A percentile compares a stretch with the other conserved stretches of the same genome.
phyloP scores from a whole-genome alignment of 179 eudicot species.

The Patellifolia procumbens region DNA sequence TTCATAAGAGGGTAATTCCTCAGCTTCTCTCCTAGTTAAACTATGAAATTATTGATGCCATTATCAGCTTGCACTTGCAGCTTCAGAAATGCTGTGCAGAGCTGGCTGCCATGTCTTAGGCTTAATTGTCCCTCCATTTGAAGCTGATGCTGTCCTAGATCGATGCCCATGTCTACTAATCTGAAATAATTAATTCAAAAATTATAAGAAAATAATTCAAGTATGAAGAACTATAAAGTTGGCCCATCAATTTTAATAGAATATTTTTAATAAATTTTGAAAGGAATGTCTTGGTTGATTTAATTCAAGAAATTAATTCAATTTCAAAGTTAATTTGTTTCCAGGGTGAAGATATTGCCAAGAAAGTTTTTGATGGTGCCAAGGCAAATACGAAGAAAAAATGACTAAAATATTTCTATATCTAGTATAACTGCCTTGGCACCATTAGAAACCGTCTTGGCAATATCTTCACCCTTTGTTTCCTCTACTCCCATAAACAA shows the following conservation, averaged over 20 bases:
- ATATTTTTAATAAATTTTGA: not conserved
- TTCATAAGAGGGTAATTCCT: slow-evolving; percentile 9
- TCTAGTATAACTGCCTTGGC: too few species aligned
- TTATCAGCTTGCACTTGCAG: slow-evolving; percentile 64
- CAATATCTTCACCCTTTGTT: not conserved
- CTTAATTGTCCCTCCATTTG: slow-evolving; percentile 44
- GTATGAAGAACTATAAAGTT: not conserved
- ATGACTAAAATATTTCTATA: too few species aligned
- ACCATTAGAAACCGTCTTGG: too few species aligned
- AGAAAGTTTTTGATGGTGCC: too few species aligned
- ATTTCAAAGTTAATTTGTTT: not conserved
- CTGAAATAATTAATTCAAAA: slow-evolving; percentile 36
- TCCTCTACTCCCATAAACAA: not conserved
- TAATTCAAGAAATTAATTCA: not conserved
- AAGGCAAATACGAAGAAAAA: too few species aligned
- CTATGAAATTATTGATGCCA: slow-evolving; percentile 14
- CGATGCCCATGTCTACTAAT: slow-evolving; percentile 52
- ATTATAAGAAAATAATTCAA: not conserved
- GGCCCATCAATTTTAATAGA: not conserved
- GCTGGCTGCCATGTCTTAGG: slow-evolving; percentile 88
- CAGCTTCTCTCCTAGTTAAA: slow-evolving; percentile 21
- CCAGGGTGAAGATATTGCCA: too few species aligned
- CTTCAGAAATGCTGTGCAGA: slow-evolving; percentile 79
- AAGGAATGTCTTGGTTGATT: not conserved
- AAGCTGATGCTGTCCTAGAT: slow-evolving; percentile 36